Conservation (phyloP, 768 basidiomycete genomes). For the Hygrocybe punicea region DNA sequence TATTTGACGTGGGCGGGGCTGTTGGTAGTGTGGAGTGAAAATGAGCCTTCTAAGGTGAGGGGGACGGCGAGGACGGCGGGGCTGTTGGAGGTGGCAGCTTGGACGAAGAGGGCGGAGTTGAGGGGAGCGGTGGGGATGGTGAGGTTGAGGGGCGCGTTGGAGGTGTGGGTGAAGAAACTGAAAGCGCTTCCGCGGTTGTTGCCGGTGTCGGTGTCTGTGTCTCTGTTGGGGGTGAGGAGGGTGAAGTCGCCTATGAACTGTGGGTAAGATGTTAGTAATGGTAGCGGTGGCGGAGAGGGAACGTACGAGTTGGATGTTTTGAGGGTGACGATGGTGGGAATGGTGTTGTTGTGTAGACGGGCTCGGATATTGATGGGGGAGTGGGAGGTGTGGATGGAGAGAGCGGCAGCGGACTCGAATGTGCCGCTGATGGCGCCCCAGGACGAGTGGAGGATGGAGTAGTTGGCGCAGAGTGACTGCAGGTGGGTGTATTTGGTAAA, state of each 20-base stretch:
- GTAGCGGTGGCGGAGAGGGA: neutral
- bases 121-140: conserved; percentile 32
- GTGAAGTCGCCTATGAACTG: conserved; percentile 11
- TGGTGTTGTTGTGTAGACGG: conserved; percentile 33
- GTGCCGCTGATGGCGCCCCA: conserved; percentile 48
- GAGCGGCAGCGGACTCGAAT: conserved; percentile 36
- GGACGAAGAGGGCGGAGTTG: conserved; percentile 30
- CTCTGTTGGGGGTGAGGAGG: conserved; percentile 11
- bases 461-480: conserved; percentile 33
- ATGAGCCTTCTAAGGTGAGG: conserved; percentile 39
- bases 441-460: conserved; percentile 31
- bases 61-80: conserved; percentile 34
- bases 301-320: conserved; percentile 43
- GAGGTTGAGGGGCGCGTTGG: conserved; percentile 33
- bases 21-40: conserved; percentile 12
- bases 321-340: conserved; percentile 24
- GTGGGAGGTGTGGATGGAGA: conserved; percentile 41
- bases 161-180: conserved; percentile 29
- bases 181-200: conserved; percentile 27
- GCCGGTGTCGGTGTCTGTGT: too few species aligned
- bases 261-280: neutral
- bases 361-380: conserved; percentile 40
- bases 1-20: too few species aligned
- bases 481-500: neutral
- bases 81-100: conserved; percentile 33